These are phyloP conservation scores for Citrus cavaleriei DNA, from an alignment of 345 rosid species.

Conservation along the genomic window DNA sequence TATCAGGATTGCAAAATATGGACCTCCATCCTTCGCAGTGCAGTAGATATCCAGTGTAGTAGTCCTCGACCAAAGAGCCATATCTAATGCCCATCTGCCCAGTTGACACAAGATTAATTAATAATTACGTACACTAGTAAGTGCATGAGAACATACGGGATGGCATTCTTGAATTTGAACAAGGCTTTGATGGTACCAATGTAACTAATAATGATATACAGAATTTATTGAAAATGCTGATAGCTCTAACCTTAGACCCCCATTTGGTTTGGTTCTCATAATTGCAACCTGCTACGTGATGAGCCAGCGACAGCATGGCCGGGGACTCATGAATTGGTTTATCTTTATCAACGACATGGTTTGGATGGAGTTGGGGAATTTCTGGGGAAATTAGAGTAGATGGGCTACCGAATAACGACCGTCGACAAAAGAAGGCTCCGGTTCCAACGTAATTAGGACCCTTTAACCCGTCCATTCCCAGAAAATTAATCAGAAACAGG, in stretches of 20 bases:
- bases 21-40: conserved; percentile 74
- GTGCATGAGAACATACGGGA: too few relatives aligned
- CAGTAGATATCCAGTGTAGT: conserved; percentile 47
- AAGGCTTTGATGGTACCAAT: too few relatives aligned
- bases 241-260: conserved; percentile 55
- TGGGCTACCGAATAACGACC: conserved; percentile 53
- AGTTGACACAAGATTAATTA: neutral
- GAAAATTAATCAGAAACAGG: conserved; percentile 31
- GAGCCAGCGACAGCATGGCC: conserved; percentile 36
- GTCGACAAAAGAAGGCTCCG: conserved; percentile 57
- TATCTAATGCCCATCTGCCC: conserved; percentile 61
- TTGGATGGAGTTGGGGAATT: conserved; percentile 32
- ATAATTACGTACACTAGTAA: too few relatives aligned
- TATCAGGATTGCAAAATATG: conserved; percentile 48
- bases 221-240: too few relatives aligned
- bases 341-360: conserved; percentile 13
- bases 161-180: too few relatives aligned
- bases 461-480: conserved; percentile 48
- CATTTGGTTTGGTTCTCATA: conserved; percentile 54
- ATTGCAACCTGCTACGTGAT: conserved; percentile 44
- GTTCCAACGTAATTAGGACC: conserved; percentile 59
- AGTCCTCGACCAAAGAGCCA: conserved; percentile 76
- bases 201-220: too few relatives aligned
- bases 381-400: conserved; percentile 19
- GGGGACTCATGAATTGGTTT: conserved; percentile 24